phyloP scores from a whole-genome alignment of 2,329 filamentous ascomycete genomes.

The Fusarium abutilonis region DNA sequence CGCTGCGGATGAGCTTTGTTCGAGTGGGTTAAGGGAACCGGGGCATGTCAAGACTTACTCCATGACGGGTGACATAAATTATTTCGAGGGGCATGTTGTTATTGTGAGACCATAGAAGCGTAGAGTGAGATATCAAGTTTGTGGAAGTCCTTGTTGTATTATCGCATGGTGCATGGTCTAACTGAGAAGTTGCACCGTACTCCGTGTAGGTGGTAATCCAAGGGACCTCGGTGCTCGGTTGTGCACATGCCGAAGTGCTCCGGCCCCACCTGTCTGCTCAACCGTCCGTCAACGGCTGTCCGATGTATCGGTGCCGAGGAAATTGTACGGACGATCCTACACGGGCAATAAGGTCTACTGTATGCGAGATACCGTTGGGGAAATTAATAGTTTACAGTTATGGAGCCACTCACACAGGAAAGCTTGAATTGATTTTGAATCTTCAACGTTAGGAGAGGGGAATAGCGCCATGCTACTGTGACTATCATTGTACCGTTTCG shows the following conservation, averaged over 20 bases:
- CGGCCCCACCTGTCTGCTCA: conserved; percentile 28
- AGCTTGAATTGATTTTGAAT: conserved; percentile 4
- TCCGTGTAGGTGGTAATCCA: conserved; percentile 8
- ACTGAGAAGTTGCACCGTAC: not conserved
- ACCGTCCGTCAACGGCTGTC: not conserved
- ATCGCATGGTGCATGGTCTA: not conserved
- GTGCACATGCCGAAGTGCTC: conserved; percentile 26
- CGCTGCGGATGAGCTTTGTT: not conserved
- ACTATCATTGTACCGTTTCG: conserved; percentile 8
- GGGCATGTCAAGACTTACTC: conserved; percentile 62
- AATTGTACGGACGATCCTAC: not conserved
- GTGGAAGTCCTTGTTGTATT: not conserved
- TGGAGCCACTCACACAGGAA: not conserved
- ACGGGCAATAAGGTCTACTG: not conserved
- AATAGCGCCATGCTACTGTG: conserved; percentile 10
- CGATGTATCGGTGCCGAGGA: conserved; percentile 10
- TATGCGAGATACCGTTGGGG: not conserved
- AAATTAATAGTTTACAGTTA: conserved; percentile 7
- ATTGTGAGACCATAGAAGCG: not conserved
- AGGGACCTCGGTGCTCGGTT: conserved; percentile 35
- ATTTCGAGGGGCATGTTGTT: conserved; percentile 70
- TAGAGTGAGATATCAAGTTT: not conserved
- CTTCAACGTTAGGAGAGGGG: conserved; percentile 5
- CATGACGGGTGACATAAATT: conserved; percentile 80
- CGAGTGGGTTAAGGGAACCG: not conserved